These are phyloP conservation scores for Rossbeevera mucosa DNA, from an alignment of 768 basidiomycete species.

Conservation along the genomic window DNA sequence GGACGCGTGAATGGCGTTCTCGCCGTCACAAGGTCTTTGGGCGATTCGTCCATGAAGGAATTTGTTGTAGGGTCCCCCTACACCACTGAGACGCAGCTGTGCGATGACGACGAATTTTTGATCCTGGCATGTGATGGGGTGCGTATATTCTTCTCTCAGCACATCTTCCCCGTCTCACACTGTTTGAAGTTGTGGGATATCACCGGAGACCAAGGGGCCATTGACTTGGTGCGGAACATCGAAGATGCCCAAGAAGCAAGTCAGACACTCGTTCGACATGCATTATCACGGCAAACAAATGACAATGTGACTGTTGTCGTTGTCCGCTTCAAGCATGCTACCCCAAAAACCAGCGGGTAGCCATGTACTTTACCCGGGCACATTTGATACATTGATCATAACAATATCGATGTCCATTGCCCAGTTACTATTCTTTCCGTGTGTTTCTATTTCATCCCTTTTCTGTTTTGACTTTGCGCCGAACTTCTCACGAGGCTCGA, in stretches of 20 bases:
- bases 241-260: constrained; percentile 82
- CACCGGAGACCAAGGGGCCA: constrained; percentile 82
- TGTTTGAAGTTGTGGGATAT: constrained; percentile 89
- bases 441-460: constrained; percentile 2
- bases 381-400: constrained; percentile 7
- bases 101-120: constrained; percentile 88
- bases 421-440: neutral
- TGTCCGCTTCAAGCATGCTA: constrained; percentile 62
- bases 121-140: constrained; percentile 98
- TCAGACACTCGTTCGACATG: constrained; percentile 73
- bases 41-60: constrained; percentile 98
- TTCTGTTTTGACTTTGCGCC: constrained; percentile 1
- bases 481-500: neutral
- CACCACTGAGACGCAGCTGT: constrained; percentile 94
- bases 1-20: constrained; percentile 97
- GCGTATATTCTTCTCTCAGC: constrained; percentile 34
- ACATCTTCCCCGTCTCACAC: constrained; percentile 4
- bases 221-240: constrained; percentile 73
- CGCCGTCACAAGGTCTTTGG: constrained; percentile 92
- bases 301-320: constrained; percentile 95
- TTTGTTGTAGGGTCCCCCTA: constrained; percentile 98
- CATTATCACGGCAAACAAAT: constrained; percentile 81
- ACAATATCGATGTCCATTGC: constrained; percentile 1
- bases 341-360: constrained; percentile 12
- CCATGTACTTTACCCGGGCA: neutral